Conservation (phyloP, 352 stramenopile species). For the Phytophthora cryptogea region DNA sequence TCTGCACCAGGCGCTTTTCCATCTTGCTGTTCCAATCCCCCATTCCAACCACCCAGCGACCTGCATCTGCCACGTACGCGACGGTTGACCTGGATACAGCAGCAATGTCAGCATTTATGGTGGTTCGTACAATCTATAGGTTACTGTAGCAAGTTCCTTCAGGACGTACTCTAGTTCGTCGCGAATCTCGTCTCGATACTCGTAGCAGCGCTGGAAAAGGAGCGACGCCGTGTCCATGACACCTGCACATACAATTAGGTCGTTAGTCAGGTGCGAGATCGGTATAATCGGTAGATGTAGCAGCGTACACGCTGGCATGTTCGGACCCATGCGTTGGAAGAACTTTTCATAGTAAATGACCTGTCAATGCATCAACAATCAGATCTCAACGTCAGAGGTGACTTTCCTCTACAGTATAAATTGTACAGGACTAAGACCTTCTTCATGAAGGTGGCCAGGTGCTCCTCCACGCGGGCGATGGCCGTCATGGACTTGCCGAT, state of each 20-base stretch:
- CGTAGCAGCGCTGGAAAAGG: conserved; percentile 78
- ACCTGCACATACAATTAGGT: conserved; percentile 26
- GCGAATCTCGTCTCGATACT: conserved; percentile 83
- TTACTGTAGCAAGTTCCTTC: not conserved
- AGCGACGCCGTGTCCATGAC: conserved; percentile 55
- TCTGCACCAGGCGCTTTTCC: conserved; percentile 80
- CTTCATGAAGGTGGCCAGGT: conserved; percentile 87
- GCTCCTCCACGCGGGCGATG: conserved; percentile 75
- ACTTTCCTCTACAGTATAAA: not conserved
- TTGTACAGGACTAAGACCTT: conserved; percentile 42
- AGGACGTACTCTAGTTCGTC: conserved; percentile 76
- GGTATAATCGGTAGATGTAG: not conserved
- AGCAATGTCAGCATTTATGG: not conserved
- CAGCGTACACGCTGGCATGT: conserved; percentile 56
- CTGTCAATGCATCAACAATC: conserved; percentile 30
- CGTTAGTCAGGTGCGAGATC: not conserved
- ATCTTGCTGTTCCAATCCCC: conserved; percentile 90
- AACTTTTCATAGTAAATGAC: conserved; percentile 87
- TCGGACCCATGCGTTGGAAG: conserved; percentile 69
- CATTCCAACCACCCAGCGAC: conserved; percentile 82
- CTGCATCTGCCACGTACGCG: conserved; percentile 73
- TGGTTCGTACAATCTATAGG: not conserved
- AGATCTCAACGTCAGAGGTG: not conserved
- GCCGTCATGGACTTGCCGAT: conserved; percentile 87
- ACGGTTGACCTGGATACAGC: conserved; percentile 53